These are phyloP conservation scores for Ceratobasidium sp. DNA, from an alignment of 1,284 basidiomycete genomes.

Conservation along the genomic window DNA sequence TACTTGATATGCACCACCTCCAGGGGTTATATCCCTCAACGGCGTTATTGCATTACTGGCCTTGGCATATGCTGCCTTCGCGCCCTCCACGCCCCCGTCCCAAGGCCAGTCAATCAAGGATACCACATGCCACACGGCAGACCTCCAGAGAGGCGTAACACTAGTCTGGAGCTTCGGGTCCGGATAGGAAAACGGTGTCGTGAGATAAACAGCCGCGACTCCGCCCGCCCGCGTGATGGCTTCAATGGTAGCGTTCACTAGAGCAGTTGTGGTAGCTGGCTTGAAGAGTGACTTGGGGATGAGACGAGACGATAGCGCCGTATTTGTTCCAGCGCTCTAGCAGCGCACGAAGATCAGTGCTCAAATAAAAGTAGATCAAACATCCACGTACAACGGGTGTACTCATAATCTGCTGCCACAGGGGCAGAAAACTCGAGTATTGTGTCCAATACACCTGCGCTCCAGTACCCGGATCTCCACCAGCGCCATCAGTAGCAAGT, in stretches of 20 bases:
- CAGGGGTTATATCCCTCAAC: constrained; percentile 37
- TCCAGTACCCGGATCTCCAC: not conserved
- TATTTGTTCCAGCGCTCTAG: not conserved
- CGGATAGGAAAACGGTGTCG: constrained; percentile 23
- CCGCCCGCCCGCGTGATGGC: not conserved
- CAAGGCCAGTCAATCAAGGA: constrained; percentile 15
- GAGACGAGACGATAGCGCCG: constrained; percentile 23
- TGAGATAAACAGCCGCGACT: not conserved
- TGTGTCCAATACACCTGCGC: constrained; percentile 11
- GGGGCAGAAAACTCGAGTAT: constrained; percentile 14
- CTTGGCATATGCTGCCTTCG: constrained; percentile 17
- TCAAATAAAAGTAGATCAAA: not conserved
- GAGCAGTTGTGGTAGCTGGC: not conserved
- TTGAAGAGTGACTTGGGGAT: constrained; percentile 12
- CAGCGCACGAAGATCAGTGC: not conserved
- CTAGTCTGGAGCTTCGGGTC: constrained; percentile 62
- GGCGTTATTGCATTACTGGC: constrained; percentile 49
- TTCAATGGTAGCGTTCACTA: not conserved
- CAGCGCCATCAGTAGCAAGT: not conserved
- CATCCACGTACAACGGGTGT: not conserved
- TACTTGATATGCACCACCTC: constrained; percentile 30
- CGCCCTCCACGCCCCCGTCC: constrained; percentile 2
- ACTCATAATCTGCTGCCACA: constrained; percentile 2
- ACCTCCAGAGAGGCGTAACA: constrained; percentile 64
- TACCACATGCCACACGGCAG: constrained; percentile 62